phyloP scores from a whole-genome alignment of 2,329 filamentous ascomycete genomes.

The Colletotrichum limetticola region DNA sequence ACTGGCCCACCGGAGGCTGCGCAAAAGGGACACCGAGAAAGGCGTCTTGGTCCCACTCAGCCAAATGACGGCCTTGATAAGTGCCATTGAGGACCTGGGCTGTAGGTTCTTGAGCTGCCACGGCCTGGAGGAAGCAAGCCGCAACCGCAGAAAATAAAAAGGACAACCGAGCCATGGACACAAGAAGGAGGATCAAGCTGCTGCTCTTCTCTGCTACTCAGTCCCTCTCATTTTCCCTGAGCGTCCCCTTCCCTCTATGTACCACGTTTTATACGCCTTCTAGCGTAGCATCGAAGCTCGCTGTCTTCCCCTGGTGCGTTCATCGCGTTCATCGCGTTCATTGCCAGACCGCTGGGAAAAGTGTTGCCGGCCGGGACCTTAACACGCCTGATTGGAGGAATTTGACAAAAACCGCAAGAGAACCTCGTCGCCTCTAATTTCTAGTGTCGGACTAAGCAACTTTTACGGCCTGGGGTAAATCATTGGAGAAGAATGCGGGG shows the following conservation, averaged over 20 bases:
- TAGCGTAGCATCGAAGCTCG: neutral
- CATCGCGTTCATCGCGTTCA: neutral
- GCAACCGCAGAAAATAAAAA: slow-evolving; percentile 6
- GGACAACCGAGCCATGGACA: slow-evolving; percentile 12
- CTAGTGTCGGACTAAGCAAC: slow-evolving; percentile 7
- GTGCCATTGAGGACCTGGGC: slow-evolving; percentile 45
- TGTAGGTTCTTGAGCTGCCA: slow-evolving; percentile 22
- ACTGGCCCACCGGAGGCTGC: slow-evolving; percentile 47
- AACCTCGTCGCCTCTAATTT: slow-evolving; percentile 6
- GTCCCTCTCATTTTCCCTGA: neutral
- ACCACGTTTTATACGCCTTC: slow-evolving; percentile 15
- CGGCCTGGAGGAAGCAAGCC: slow-evolving; percentile 16
- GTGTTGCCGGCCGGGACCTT: neutral
- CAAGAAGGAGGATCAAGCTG: neutral
- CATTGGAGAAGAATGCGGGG: slow-evolving; percentile 34
- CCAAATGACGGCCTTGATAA: slow-evolving; percentile 46
- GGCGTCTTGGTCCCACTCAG: slow-evolving; percentile 50
- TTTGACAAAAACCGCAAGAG: slow-evolving; percentile 12
- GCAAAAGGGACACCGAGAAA: slow-evolving; percentile 51
- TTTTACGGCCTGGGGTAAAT: slow-evolving; percentile 4
- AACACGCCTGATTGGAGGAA: slow-evolving; percentile 31
- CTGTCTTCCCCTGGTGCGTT: neutral
- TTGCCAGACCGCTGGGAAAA: neutral
- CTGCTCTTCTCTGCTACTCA: neutral
- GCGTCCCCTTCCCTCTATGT: neutral